Conservation (phyloP, 108 stramenopile genomes). For the Fistulifera solaris region DNA sequence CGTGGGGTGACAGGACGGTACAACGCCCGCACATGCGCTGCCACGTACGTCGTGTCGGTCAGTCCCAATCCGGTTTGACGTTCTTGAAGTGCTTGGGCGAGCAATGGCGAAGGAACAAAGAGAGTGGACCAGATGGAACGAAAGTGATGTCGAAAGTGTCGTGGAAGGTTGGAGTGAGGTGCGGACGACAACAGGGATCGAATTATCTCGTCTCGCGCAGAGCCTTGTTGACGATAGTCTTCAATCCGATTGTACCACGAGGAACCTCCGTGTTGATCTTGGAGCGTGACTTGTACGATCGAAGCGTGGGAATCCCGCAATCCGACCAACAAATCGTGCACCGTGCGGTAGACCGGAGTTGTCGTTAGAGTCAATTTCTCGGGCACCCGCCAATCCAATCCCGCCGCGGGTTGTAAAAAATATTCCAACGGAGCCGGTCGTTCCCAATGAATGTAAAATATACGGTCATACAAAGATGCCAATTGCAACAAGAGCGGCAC, state of each 20-base stretch:
- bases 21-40: conserved; percentile 37
- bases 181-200: too few relatives aligned
- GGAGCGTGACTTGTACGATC: background rate
- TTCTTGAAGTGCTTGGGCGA: conserved; percentile 13
- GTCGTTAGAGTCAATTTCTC: conserved; percentile 8
- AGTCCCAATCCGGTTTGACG: conserved; percentile 19
- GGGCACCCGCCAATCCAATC: conserved; percentile 35
- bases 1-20: conserved; percentile 13
- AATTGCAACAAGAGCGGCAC: conserved; percentile 18
- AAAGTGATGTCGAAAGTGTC: background rate
- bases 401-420: conserved; percentile 28
- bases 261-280: conserved; percentile 5
- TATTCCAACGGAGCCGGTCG: conserved; percentile 31
- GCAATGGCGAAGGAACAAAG: conserved; percentile 37
- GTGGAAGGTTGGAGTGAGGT: background rate
- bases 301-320: background rate
- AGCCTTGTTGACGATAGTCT: background rate
- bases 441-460: conserved; percentile 38
- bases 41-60: conserved; percentile 22
- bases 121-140: conserved; percentile 18
- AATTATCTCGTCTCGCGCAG: too few relatives aligned
- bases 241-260: conserved; percentile 2
- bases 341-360: background rate
- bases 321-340: background rate
- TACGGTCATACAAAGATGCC: conserved; percentile 18